Percentiles rank a stretch among this genome's conserved stretches.
These are phyloP conservation scores for Backusella australiensis DNA, from an alignment of 192 early-diverging fungal genomes.

Conservation along the genomic window DNA sequence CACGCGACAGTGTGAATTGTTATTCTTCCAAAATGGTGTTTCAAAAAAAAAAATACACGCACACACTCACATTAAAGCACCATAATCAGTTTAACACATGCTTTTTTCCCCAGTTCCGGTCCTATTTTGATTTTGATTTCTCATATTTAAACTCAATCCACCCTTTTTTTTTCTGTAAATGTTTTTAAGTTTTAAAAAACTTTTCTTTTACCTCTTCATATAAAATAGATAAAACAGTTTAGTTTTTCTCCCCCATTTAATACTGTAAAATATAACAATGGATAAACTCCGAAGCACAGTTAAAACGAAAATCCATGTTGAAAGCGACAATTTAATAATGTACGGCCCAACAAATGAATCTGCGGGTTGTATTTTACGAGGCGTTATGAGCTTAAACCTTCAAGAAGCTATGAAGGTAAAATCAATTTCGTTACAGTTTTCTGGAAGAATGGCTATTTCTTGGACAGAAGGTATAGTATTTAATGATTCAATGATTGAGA, in stretches of 20 bases:
- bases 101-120: background rate
- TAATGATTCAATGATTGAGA: background rate
- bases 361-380: constrained; percentile 50
- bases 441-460: constrained; percentile 45
- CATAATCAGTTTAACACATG: background rate
- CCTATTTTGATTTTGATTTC: background rate
- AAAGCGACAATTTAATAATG: constrained; percentile 36
- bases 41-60: background rate
- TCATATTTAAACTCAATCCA: background rate
- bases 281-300: constrained; percentile 5
- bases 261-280: constrained; percentile 7
- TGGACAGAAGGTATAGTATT: constrained; percentile 39
- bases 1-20: background rate
- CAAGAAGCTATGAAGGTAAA: constrained; percentile 47
- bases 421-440: constrained; percentile 45
- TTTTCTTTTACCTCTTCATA: background rate
- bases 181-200: constrained; percentile 1
- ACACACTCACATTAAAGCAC: background rate
- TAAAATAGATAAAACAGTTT: too few species aligned
- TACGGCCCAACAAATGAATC: constrained; percentile 38
- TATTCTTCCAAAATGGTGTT: background rate
- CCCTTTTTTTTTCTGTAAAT: background rate
- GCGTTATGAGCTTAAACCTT: constrained; percentile 45
- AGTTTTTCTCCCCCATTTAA: background rate
- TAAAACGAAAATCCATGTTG: constrained; percentile 33